phyloP scores from a whole-genome alignment of 345 rosid genomes.

The Moricandia moricandioides region DNA sequence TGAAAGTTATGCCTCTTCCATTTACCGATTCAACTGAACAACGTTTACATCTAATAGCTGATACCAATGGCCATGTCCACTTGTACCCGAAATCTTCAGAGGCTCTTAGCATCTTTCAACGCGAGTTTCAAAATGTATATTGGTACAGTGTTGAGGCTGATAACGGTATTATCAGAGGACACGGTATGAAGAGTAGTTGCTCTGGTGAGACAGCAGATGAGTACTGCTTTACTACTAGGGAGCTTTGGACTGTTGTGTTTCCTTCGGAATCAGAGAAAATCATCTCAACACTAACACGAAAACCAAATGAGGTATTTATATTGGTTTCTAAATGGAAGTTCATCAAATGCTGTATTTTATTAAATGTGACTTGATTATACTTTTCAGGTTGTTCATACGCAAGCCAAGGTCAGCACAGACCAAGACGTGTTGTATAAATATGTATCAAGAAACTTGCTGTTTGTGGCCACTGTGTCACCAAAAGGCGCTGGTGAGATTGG shows the following conservation, averaged over 20 bases:
- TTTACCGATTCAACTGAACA: conserved; percentile 91
- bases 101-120: conserved; percentile 60
- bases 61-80: conserved; percentile 63
- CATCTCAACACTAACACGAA: conserved; percentile 63
- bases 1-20: conserved; percentile 81
- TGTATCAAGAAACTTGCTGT: conserved; percentile 78
- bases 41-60: conserved; percentile 80
- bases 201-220: conserved; percentile 55
- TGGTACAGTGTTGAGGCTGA: conserved; percentile 83
- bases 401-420: conserved; percentile 84
- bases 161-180: conserved; percentile 71
- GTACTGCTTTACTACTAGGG: conserved; percentile 75
- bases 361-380: conserved; percentile 9
- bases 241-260: conserved; percentile 87
- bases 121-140: conserved; percentile 70
- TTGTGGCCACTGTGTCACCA: conserved; percentile 88
- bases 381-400: conserved; percentile 91
- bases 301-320: conserved; percentile 68
- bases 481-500: conserved; percentile 84
- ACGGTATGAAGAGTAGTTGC: conserved; percentile 61
- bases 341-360: not conserved
- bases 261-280: conserved; percentile 90
- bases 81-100: conserved; percentile 80
- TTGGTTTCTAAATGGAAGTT: conserved; percentile 2
- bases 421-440: conserved; percentile 92